Conservation (phyloP, 2,329 filamentous ascomycete genomes). For the Sporothrix brunneoviolacea region DNA sequence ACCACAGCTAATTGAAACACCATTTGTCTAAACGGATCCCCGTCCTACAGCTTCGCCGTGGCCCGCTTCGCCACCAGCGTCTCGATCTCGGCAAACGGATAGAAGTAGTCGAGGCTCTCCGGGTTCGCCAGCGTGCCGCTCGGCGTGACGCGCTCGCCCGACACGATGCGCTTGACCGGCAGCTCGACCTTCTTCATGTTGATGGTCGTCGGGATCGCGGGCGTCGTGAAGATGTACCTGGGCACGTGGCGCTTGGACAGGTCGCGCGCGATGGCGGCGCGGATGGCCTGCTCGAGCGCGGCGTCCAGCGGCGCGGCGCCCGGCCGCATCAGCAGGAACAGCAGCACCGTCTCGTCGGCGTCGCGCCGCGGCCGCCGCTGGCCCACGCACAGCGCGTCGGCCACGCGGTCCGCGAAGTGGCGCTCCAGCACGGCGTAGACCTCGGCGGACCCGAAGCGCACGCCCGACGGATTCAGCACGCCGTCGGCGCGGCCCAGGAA, state of each 20-base stretch:
- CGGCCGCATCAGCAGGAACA: conserved; percentile 51
- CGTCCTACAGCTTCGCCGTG: conserved; percentile 42
- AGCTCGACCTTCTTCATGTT: conserved; percentile 83
- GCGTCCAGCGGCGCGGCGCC: conserved; percentile 48
- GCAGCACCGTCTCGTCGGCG: conserved; percentile 46
- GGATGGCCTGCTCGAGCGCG: conserved; percentile 51
- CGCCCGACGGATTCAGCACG: conserved; percentile 71
- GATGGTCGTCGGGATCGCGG: conserved; percentile 76
- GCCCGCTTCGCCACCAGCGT: conserved; percentile 36
- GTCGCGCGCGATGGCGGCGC: conserved; percentile 57
- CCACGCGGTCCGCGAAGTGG: conserved; percentile 54
- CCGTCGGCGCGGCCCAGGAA: conserved; percentile 71
- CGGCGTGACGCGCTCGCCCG: conserved; percentile 64
- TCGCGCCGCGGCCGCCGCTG: conserved; percentile 55
- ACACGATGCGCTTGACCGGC: conserved; percentile 79
- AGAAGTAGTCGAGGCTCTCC: conserved; percentile 68
- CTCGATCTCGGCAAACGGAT: conserved; percentile 69
- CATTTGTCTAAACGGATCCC: not conserved
- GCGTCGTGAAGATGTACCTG: conserved; percentile 70
- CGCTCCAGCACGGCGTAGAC: conserved; percentile 69
- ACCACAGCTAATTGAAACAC: too few species aligned
- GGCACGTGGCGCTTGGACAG: conserved; percentile 70
- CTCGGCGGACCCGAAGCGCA: conserved; percentile 73
- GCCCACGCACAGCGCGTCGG: conserved; percentile 73
- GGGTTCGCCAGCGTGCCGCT: conserved; percentile 74